Evolutionary conservation across 768 basidiomycete species (phyloP), one percentile per base, ranked within the genome.

Genomic region (Punctularia strigosozonata): DNA sequence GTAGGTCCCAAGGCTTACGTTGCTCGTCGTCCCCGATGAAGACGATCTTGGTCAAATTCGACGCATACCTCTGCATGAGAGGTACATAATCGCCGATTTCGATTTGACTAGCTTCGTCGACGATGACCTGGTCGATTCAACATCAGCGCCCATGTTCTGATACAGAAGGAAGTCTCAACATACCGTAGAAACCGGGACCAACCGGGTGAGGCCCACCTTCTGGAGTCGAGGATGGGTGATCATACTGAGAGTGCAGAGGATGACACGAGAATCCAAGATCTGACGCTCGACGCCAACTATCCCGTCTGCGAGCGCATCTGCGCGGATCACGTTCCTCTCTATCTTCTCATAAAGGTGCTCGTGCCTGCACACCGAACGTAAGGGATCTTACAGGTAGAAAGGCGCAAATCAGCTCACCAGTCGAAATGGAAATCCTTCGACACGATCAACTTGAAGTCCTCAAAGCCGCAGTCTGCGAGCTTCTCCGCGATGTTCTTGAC

Each of bases 401-500:
- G 4, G 14, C 30, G 22, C 4, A 8, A 24, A 30, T 14, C 23
- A 2, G 42, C 62, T 7, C 31, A 65, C 69, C 69, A 70, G 20
- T 65, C 68, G 15, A 51, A 58, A 40, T 71, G 63, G 39, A 69
- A 71, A 4, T 61, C 69, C 18, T 51, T 54, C 10, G 69, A 69
- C 5, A 71, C 65, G n/a, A 71, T 39, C 1, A 71, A 36, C 37
- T 43, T 63, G 43, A 68, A 71, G 6, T 52, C 41, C 6, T 23
- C 4, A 43, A 68, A 60, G 0, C 33, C 48, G n/a, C 49, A 44
- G 5, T 53, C 49, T 19, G 54, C 42, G 8, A 71, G 52, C 34
- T 64, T 71, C 43, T 69, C 64, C 0, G 68, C 68, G n/a, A 71
- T 69, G 40, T 71, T 71, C 46, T 72, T 72, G 15, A 71, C 69